Evolutionary conservation across 257 asterid species (phyloP), one percentile per base, ranked within the genome.

Genomic region (Fraxinus americana): DNA sequence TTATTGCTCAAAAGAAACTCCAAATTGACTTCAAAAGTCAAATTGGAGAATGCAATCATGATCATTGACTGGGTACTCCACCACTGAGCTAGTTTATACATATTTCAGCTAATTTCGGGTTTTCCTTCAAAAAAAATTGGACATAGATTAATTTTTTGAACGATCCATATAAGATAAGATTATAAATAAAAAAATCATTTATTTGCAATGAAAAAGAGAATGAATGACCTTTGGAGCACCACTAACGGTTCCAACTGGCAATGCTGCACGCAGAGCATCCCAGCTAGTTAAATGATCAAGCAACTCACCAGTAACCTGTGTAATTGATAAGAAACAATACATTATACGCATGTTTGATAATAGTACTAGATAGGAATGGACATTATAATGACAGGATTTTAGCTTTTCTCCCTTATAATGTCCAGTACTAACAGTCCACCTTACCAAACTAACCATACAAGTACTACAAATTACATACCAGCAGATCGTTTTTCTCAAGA

Each of bases 221-320:
- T 45, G 76, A 77, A 78, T 82, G 79, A 95, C 99, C 98, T 96
- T 96, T 74, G 99, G 99, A 50, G 99, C 99, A 79, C 99, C 99
- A 79, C 99, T 93, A 82, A 96, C 99, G 61, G 99, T 96, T 80
- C 99, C 99, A 38, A 96, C 99, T 34, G 98, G 99, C 85, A 96
- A 86, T 65, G 99, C 98, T 39, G 99, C 94, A 54, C 97, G 96
- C 67, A 96, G 89, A 83, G 90, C 98, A 73, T 96, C 99, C 99
- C 99, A 96, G 87, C 97, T 88, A 67, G 90, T 93, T 85, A 93
- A 88, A 79, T 89, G 75, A 80, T 91, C 85, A 23, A 84, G 89
- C 75, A 93, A 81, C 81, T 95, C 96, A 66, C 99, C 99, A 68
- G 97, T 89, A 71, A 95, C 99, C 99, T 95, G 80, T 82, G 82